Base-by-base conservation (phyloP, 2,329 filamentous ascomycete genomes). In the Talaromyces sp. region DNA sequence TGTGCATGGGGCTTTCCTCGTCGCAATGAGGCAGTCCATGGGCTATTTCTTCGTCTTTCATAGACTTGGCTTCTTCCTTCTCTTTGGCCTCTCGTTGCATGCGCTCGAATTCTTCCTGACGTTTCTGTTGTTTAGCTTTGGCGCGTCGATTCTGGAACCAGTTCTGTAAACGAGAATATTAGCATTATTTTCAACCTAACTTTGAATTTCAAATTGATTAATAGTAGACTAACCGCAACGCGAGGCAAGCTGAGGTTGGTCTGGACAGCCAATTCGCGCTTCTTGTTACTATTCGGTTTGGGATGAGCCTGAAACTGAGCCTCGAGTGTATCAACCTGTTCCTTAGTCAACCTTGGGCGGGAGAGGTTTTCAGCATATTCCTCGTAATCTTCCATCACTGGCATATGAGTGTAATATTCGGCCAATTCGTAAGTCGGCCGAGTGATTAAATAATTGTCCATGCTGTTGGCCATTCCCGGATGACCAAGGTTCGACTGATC, bases 131-230 rank as follows among this genome's bases (percentile, higher is more conserved):
- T 69, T 83, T 83, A 59, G 81, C 81, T 69, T 83, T 83, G 64
- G 82, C 82, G 56, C 82, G 78, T 66, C 82, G 78, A 68, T 83
- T 83, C 68, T 83, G 82, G 70, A 83, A 83, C 82, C 82, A 83
- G 67, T 83, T 83, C 82, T 83, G 48, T 65, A n/a, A 57, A 39
- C 7, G n/a, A 56, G 65, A 66, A 48, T 60, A 43, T 33, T 58
- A 58, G 60, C 35, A 33, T 59, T 31, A 11, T 11, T 43, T 31
- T 52, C 48, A 16, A 52, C 2, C 4, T 3, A 27, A 33, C 7
- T 10, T n/a, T 6, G 27, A 66, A 11, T 65, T 16, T 19, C 1
- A 33, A 41, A 45, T 22, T 24, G 3, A 35, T 11, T 14, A 50
- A 39, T 13, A 43, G 27, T 60, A 37, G 31, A 79, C 81, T 67